Percentiles rank a stretch among this genome's conserved stretches.
Evolutionary conservation across 2,329 filamentous ascomycete genomes (phyloP).

Genomic region (Tolypocladium amazonense): DNA sequence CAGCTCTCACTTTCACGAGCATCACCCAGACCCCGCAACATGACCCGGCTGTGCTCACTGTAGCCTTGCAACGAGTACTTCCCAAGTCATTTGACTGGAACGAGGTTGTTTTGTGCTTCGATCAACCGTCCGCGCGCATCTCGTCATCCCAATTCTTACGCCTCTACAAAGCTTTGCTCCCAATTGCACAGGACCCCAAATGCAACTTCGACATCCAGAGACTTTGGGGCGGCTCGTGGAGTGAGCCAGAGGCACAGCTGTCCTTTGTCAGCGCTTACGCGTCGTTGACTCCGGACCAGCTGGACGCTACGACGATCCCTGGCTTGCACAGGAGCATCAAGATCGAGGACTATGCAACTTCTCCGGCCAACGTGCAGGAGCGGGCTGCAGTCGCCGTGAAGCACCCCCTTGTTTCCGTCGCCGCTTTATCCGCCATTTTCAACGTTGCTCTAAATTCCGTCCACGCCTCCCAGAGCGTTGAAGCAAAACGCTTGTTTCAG

Average conservation of each 20-base stretch:
- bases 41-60: conserved; percentile 45
- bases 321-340: conserved; percentile 70
- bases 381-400: conserved; percentile 55
- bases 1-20: conserved; percentile 58
- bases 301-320: conserved; percentile 79
- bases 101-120: conserved; percentile 68
- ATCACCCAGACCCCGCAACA: conserved; percentile 46
- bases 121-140: conserved; percentile 66
- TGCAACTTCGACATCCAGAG: conserved; percentile 66
- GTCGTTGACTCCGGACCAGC: conserved; percentile 60
- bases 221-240: conserved; percentile 87
- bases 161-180: conserved; percentile 69
- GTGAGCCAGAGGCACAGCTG: conserved; percentile 74
- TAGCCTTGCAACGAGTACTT: conserved; percentile 51
- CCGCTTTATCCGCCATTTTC: conserved; percentile 64
- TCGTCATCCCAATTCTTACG: conserved; percentile 71
- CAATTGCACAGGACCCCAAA: conserved; percentile 48
- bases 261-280: conserved; percentile 90
- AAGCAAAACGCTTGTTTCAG: conserved; percentile 56
- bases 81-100: conserved; percentile 57
- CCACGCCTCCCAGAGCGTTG: conserved; percentile 49
- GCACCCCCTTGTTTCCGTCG: conserved; percentile 80
- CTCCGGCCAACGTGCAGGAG: conserved; percentile 37
- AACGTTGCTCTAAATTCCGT: conserved; percentile 52
- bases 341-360: conserved; percentile 41